Percentiles rank a stretch among this genome's conserved stretches.
Evolutionary conservation across 805 yeast genomes (phyloP).

Genomic region (Hanseniaspora singularis): DNA sequence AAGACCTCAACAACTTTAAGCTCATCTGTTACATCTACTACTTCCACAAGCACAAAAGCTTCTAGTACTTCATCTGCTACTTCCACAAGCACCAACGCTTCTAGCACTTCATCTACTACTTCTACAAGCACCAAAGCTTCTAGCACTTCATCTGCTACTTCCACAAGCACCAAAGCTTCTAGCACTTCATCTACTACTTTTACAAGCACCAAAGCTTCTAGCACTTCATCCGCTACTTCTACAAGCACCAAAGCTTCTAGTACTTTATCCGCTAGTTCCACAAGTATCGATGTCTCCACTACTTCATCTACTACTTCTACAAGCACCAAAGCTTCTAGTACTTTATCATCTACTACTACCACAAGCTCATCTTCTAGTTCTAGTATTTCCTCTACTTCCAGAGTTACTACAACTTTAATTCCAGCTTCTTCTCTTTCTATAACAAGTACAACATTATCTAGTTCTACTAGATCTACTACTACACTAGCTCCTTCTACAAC

Average conservation of each 20-base stretch:
- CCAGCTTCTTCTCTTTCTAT: constrained; percentile 15
- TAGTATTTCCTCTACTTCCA: neutral
- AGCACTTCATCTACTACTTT: constrained; percentile 13
- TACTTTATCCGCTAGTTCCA: constrained; percentile 1
- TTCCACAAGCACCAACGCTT: constrained; percentile 15
- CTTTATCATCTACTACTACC: neutral
- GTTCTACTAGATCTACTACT: neutral
- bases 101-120: constrained; percentile 16
- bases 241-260: constrained; percentile 12
- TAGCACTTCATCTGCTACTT: neutral
- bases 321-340: constrained; percentile 11
- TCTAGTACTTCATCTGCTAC: neutral
- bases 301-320: constrained; percentile 16
- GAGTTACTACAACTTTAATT: constrained; percentile 5
- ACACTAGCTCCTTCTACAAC: neutral
- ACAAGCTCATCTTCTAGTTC: neutral
- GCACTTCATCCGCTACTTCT: constrained; percentile 14
- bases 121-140: neutral
- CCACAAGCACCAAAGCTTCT: constrained; percentile 15
- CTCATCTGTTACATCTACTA: neutral
- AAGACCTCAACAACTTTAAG: constrained; percentile 18
- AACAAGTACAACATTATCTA: constrained; percentile 10
- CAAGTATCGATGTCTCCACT: too few relatives aligned
- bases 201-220: neutral
- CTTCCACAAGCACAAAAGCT: neutral